phyloP scores from a whole-genome alignment of 768 basidiomycete species.

The Lentinus tigrinus region DNA sequence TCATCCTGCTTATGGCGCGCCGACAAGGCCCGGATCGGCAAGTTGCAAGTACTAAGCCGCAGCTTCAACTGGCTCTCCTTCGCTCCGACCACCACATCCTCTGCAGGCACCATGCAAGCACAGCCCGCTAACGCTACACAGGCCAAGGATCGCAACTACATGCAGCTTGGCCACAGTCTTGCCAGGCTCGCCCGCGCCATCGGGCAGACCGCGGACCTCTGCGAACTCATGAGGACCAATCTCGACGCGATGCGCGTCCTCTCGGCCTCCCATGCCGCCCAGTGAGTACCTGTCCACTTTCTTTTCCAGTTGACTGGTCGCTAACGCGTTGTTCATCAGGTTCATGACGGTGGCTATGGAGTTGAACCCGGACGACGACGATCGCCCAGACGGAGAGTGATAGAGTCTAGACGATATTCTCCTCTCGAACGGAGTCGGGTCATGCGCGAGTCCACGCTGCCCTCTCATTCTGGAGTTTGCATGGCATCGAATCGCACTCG shows the following conservation, averaged over 20 bases:
- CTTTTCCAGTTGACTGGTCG: neutral
- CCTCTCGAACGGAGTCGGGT: no score
- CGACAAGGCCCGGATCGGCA: neutral
- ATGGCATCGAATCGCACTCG: no score
- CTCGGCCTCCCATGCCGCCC: slow-evolving; percentile 77
- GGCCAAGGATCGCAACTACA: slow-evolving; percentile 79
- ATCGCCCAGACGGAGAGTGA: neutral
- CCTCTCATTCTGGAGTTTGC: no score
- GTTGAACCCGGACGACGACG: slow-evolving; percentile 23
- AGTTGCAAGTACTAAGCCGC: neutral
- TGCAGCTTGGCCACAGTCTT: slow-evolving; percentile 69
- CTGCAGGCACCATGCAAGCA: slow-evolving; percentile 26
- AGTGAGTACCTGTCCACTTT: slow-evolving; percentile 46
- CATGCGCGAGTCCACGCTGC: no score
- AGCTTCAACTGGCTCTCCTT: neutral
- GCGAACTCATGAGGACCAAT: slow-evolving; percentile 74
- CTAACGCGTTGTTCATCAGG: slow-evolving; percentile 30
- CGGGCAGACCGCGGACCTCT: slow-evolving; percentile 70
- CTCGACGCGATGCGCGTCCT: slow-evolving; percentile 77
- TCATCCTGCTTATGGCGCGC: neutral
- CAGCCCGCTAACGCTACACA: slow-evolving; percentile 65
- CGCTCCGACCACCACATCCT: neutral
- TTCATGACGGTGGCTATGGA: slow-evolving; percentile 52
- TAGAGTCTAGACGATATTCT: no score
- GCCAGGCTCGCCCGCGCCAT: slow-evolving; percentile 67